Base-by-base conservation (phyloP, 768 basidiomycete genomes). In the Boletales sp. region DNA sequence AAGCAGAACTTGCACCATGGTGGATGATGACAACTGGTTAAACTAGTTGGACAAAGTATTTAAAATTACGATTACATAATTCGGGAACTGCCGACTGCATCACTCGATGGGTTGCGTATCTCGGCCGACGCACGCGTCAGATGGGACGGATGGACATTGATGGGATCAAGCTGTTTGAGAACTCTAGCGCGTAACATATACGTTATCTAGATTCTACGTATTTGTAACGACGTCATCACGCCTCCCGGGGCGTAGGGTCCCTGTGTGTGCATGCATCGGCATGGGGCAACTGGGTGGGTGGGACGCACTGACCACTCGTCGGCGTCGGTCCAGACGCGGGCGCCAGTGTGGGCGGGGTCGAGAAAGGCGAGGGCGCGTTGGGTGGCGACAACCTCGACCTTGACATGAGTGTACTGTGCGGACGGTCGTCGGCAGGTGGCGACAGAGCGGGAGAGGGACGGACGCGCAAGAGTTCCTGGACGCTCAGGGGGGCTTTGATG, bases 401-500 rank as follows among this genome's bases (percentile, higher is more conserved):
- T 80, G 51, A 96, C 86, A 46, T 82, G 78, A 44, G 69, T 64
- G 62, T 90, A 82, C 94, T 97, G 35, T 18, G 34, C 14, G 36
- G 35, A 15, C 9, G 46, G 25, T 25, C 21, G 21, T 25, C 21
- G 25, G 7, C 1, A 19, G 13, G 30, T 15, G 39, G 4, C 8
- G 31, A 8, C 8, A n/a, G 53, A 41, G 36, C 2, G 36, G 38
- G 44, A n/a, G n/a, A n/a, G 2, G 34, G 36, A 78, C 87, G 39
- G 45, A 87, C 86, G 54, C 72, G 70, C 38, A 87, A 72, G 30
- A 98, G 75, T 55, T 86, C 87, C 28, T 75, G 67, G 17, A 91
- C 90, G 51, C 98, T 96, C 46, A 96, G 76, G 5, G 94, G 93
- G 2, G 85, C 85, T 62, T 97, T 98, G 63, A 98, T 81, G 45